These are phyloP conservation scores for Staphylotrichum longicolle DNA, from an alignment of 495 filamentous ascomycete genomes.

Conservation along the genomic window DNA sequence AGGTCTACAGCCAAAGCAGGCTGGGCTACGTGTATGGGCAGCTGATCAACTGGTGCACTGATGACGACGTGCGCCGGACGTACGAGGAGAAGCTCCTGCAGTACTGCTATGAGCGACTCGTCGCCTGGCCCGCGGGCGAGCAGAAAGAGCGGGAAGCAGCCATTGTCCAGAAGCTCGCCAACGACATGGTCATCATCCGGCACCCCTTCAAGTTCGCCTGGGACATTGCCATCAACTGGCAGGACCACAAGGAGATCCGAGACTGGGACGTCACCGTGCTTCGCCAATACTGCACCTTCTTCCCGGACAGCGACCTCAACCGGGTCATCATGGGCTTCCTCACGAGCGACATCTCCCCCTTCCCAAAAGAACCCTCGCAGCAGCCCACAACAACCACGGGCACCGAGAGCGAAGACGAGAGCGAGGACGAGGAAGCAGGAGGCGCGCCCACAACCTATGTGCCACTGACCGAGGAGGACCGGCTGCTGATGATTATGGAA, in stretches of 20 bases:
- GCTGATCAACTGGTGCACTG: slow-evolving; percentile 83
- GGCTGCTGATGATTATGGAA: slow-evolving; percentile 77
- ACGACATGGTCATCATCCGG: slow-evolving; percentile 93
- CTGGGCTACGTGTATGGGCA: slow-evolving; percentile 73
- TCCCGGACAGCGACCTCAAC: slow-evolving; percentile 76
- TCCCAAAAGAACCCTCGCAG: slow-evolving; percentile 48
- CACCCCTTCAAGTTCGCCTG: slow-evolving; percentile 89
- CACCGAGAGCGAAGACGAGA: slow-evolving; percentile 38
- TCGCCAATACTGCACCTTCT: slow-evolving; percentile 75
- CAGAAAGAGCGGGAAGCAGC: slow-evolving; percentile 66
- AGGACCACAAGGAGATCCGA: slow-evolving; percentile 66
- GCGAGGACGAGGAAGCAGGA: slow-evolving; percentile 54
- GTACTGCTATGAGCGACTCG: slow-evolving; percentile 71
- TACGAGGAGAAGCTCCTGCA: slow-evolving; percentile 91
- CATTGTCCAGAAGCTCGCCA: slow-evolving; percentile 69
- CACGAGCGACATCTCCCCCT: slow-evolving; percentile 80
- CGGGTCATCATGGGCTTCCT: slow-evolving; percentile 80
- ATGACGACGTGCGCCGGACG: slow-evolving; percentile 76
- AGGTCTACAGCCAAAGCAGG: slow-evolving; percentile 67
- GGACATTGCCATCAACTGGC: slow-evolving; percentile 87
- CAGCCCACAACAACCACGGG: slow-evolving; percentile 19
- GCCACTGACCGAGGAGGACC: slow-evolving; percentile 64
- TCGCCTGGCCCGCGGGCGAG: slow-evolving; percentile 57
- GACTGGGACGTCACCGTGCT: slow-evolving; percentile 74
- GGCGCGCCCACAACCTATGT: slow-evolving; percentile 48